phyloP scores from a whole-genome alignment of 1,284 basidiomycete species.

The Sparassis latifolia region DNA sequence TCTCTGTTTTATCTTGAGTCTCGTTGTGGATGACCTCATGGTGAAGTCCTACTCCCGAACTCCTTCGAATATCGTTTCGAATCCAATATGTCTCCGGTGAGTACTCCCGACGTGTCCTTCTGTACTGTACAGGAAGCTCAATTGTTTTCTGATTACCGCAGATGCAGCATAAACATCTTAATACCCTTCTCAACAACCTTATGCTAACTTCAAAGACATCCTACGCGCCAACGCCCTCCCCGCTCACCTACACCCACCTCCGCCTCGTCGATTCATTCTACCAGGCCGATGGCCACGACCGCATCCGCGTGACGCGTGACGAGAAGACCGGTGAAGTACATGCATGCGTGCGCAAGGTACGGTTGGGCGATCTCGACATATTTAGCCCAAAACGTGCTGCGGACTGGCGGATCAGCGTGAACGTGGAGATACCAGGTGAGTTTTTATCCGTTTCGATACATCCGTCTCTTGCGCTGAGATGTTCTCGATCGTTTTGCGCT shows the following conservation, averaged over 20 bases:
- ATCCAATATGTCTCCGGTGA: slow-evolving; percentile 85
- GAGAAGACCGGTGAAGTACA: slow-evolving; percentile 64
- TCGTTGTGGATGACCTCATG: too few species aligned
- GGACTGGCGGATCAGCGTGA: slow-evolving; percentile 93
- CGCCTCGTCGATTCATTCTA: slow-evolving; percentile 85
- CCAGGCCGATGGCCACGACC: slow-evolving; percentile 35
- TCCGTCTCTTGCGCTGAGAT: neutral
- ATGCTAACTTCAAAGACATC: slow-evolving; percentile 28
- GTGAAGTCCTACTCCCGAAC: slow-evolving; percentile 44
- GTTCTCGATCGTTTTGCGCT: neutral
- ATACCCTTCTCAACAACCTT: slow-evolving; percentile 77
- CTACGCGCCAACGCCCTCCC: slow-evolving; percentile 36
- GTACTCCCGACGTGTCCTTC: slow-evolving; percentile 21
- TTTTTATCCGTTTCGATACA: slow-evolving; percentile 3
- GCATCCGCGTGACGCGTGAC: slow-evolving; percentile 80
- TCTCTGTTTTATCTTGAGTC: slow-evolving; percentile 2
- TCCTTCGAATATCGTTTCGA: slow-evolving; percentile 69
- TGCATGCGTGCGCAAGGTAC: slow-evolving; percentile 71
- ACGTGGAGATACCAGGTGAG: slow-evolving; percentile 73
- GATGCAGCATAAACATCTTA: slow-evolving; percentile 84
- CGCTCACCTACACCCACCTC: slow-evolving; percentile 74
- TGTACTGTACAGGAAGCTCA: too few species aligned
- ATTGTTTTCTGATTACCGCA: slow-evolving; percentile 24
- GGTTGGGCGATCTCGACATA: slow-evolving; percentile 86
- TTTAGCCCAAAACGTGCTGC: slow-evolving; percentile 77